phyloP scores from a whole-genome alignment of 441 rosid species.

The Populus tomentosa region DNA sequence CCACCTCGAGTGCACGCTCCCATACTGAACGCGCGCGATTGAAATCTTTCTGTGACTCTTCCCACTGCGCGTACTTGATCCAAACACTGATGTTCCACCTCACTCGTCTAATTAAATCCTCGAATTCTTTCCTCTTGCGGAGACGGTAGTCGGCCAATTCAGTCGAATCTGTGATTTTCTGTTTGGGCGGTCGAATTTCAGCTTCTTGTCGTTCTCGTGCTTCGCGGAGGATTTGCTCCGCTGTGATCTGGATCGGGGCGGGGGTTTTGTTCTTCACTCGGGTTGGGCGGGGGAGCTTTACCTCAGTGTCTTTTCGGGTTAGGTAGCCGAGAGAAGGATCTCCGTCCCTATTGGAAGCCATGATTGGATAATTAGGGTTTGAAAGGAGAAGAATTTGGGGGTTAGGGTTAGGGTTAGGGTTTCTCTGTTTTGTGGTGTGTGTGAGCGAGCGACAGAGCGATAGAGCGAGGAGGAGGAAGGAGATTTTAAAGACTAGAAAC shows the following conservation, averaged over 20 bases:
- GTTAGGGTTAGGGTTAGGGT: not conserved
- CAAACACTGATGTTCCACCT: constrained; percentile 65
- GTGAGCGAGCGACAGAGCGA: not conserved
- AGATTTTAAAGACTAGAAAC: not conserved
- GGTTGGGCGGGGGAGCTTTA: constrained; percentile 80
- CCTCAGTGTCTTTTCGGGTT: constrained; percentile 79
- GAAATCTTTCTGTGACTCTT: constrained; percentile 86
- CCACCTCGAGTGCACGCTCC: constrained; percentile 80
- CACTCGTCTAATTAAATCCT: constrained; percentile 69
- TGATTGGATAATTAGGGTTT: constrained; percentile 2
- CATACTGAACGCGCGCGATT: constrained; percentile 77
- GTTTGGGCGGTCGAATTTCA: constrained; percentile 84
- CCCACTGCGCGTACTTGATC: constrained; percentile 88
- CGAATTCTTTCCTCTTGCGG: constrained; percentile 70
- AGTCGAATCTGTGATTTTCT: constrained; percentile 63
- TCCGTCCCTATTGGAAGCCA: constrained; percentile 51
- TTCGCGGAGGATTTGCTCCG: constrained; percentile 84
- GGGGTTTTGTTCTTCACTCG: constrained; percentile 89
- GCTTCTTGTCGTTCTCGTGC: constrained; percentile 84
- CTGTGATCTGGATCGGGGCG: constrained; percentile 80
- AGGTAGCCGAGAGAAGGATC: constrained; percentile 73
- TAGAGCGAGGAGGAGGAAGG: not conserved
- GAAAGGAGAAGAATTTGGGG: not conserved
- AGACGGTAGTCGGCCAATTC: constrained; percentile 78
- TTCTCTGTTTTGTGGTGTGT: not conserved